Evolutionary conservation across 208 protist genomes (phyloP), one percentile per base, ranked within the genome.

Genomic region (Acanthamoeba divionensis): DNA sequence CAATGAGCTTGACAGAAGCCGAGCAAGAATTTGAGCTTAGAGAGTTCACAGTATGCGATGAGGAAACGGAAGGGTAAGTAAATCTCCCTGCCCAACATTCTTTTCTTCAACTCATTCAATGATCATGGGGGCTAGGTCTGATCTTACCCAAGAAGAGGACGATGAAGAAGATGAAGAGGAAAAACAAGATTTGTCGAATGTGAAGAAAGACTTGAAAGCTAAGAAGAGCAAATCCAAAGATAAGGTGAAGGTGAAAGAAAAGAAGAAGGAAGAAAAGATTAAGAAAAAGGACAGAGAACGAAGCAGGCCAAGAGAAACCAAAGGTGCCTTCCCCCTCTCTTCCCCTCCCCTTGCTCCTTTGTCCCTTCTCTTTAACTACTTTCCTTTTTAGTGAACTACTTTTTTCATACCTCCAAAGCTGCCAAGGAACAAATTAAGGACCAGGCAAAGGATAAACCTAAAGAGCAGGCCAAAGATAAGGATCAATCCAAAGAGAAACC

Each of bases 221-320:
- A 50, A 8, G n/a, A 82, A 82, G 2, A 52, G 55, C 18, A 85
- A 85, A 55, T 36, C 60, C 3, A 65, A 86, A 12, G 77, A 86
- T 1, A 60, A 86, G 9, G 54, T 67, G 2, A 86, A 86, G 29
- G 50, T 36, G 24, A 75, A 75, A 18, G 36, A 75, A 5, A 50
- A 8, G n/a, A 82, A 82, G 2, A 52, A 79, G 47, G 31, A 62
- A 21, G 44, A 62, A 31, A 21, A 62, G 47, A 62, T 47, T n/a
- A 62, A 83, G 73, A 38, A 86, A 10, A 86, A 65, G 33, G 54
- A 86, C 52, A 86, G 66, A 55, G 38, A 86, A 38, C 45, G 50
- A 38, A 24, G 33, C 18, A n/a, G 63, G 73, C 9, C 45, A n/a
- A 83, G 63, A 38, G 0, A 15, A 1, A 38, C 41, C 18, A 60